Percentiles rank a stretch among this genome's conserved stretches.
These are phyloP conservation scores for Eimeria brunetti DNA, from an alignment of 169 alveolate genomes.

Conservation along the genomic window DNA sequence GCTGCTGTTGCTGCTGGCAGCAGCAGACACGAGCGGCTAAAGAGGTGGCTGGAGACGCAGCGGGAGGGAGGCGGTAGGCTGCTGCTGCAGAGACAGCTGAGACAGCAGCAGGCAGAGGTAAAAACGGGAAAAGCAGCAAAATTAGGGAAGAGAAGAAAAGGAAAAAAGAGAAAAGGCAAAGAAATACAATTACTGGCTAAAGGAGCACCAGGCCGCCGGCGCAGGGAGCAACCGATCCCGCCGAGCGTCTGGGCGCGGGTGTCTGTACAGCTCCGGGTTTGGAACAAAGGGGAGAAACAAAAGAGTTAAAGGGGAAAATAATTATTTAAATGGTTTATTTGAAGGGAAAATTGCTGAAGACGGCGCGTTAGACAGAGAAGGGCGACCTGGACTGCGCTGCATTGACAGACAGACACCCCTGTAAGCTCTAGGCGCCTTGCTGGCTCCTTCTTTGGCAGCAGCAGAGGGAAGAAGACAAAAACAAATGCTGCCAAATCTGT, in stretches of 20 bases:
- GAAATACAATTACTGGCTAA: background rate
- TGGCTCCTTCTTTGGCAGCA: background rate
- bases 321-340: background rate
- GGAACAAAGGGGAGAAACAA: background rate
- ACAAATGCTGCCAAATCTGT: no score
- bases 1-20: background rate
- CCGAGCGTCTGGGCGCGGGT: background rate
- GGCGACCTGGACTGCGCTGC: background rate
- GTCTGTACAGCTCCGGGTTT: background rate
- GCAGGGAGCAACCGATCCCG: slow-evolving; percentile 16
- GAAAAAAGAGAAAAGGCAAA: background rate
- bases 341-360: background rate
- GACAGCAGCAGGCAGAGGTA: background rate
- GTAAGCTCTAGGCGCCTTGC: background rate
- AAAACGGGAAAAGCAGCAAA: no score
- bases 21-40: background rate
- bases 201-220: background rate
- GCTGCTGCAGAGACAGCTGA: background rate
- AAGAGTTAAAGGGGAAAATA: background rate
- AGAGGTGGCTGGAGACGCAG: no score
- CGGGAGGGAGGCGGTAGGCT: background rate
- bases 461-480: background rate
- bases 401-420: background rate
- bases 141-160: background rate
- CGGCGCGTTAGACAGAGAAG: background rate